Conservation (phyloP, 1,139 yeast species). For the Blastobotrys serpentis region DNA sequence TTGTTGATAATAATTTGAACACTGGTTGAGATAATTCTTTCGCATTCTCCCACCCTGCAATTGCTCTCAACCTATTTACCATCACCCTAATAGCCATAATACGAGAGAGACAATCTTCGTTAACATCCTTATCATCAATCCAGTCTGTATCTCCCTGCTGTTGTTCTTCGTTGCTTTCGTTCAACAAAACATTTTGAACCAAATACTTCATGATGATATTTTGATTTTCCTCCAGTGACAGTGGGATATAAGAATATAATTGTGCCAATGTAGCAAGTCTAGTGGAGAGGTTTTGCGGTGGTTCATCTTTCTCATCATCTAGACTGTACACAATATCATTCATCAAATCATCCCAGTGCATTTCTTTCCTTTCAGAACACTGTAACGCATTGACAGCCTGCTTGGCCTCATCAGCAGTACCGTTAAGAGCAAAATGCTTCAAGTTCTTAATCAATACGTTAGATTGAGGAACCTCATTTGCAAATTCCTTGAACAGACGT, state of each 20-base stretch:
- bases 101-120: slow-evolving; percentile 42
- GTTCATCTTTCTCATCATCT: slow-evolving; percentile 23
- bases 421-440: slow-evolving; percentile 48
- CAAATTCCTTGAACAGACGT: slow-evolving; percentile 54
- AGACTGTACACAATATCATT: slow-evolving; percentile 43
- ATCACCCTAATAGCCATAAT: slow-evolving; percentile 55
- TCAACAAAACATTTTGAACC: slow-evolving; percentile 59
- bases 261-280: slow-evolving; percentile 64
- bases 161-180: slow-evolving; percentile 30
- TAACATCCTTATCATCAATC: slow-evolving; percentile 35
- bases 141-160: slow-evolving; percentile 19
- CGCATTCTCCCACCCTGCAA: slow-evolving; percentile 40
- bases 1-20: slow-evolving; percentile 56
- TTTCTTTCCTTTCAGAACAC: slow-evolving; percentile 44
- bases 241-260: slow-evolving; percentile 53
- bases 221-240: slow-evolving; percentile 52
- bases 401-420: slow-evolving; percentile 62
- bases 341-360: slow-evolving; percentile 41
- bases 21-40: slow-evolving; percentile 57
- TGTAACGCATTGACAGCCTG: slow-evolving; percentile 63
- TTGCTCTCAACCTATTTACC: slow-evolving; percentile 59
- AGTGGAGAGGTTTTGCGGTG: slow-evolving; percentile 45
- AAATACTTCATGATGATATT: slow-evolving; percentile 59
- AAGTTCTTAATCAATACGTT: slow-evolving; percentile 32
- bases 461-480: slow-evolving; percentile 46